phyloP scores from a whole-genome alignment of 192 early-diverging fungal species.

The Oehlia diaphana region DNA sequence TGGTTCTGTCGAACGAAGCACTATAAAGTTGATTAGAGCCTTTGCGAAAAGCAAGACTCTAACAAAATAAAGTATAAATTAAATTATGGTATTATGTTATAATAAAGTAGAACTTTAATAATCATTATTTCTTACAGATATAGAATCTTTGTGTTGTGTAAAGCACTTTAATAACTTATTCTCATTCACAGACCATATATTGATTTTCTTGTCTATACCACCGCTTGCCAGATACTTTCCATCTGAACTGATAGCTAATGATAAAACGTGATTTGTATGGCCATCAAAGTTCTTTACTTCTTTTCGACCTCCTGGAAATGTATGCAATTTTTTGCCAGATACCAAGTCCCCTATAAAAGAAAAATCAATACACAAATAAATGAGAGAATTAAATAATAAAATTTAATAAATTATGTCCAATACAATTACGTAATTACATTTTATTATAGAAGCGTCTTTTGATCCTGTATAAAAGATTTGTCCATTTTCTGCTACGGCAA shows the following conservation, averaged over 20 bases:
- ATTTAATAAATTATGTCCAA: no score
- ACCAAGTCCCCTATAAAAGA: conserved; percentile 59
- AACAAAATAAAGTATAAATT: neutral
- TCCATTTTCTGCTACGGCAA: conserved; percentile 69
- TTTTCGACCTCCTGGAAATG: conserved; percentile 77
- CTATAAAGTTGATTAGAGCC: conserved; percentile 85
- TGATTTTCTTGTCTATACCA: conserved; percentile 86
- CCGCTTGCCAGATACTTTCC: conserved; percentile 79
- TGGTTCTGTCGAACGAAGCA: conserved; percentile 84
- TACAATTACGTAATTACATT: conserved; percentile 56
- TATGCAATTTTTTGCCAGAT: conserved; percentile 65
- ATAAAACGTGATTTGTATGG: conserved; percentile 75
- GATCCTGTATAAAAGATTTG: conserved; percentile 78
- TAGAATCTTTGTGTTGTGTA: conserved; percentile 89
- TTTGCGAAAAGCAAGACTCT: conserved; percentile 83
- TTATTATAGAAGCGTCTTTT: conserved; percentile 92
- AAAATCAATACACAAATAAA: conserved; percentile 17
- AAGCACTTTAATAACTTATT: conserved; percentile 73
- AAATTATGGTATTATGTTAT: neutral
- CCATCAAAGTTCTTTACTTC: conserved; percentile 59
- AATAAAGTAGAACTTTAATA: neutral
- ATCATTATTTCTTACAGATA: conserved; percentile 56
- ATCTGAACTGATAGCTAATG: conserved; percentile 69
- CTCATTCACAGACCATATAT: conserved; percentile 86
- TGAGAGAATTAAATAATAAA: no score